phyloP scores from a whole-genome alignment of 1,284 basidiomycete species.

The Kalmanozyma brasiliensis region DNA sequence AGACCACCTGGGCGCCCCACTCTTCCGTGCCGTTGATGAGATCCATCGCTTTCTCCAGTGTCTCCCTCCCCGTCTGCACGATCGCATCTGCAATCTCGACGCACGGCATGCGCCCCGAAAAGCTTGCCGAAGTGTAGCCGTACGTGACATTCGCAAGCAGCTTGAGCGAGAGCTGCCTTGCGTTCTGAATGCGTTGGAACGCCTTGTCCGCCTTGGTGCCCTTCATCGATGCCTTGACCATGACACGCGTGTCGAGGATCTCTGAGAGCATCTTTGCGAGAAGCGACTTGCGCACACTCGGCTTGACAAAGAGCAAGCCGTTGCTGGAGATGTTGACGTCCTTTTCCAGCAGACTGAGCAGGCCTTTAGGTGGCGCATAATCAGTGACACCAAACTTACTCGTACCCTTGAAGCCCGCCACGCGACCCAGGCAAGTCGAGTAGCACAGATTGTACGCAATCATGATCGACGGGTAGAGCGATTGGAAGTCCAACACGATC shows the following conservation, averaged over 20 bases:
- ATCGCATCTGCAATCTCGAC: constrained; percentile 98
- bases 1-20: constrained; percentile 92
- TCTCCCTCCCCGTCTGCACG: constrained; percentile 94
- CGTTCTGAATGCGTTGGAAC: constrained; percentile 61
- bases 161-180: constrained; percentile 61
- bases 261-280: constrained; percentile 92
- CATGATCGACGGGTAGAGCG: constrained; percentile 95
- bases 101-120: constrained; percentile 95
- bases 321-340: constrained; percentile 73
- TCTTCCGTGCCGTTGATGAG: constrained; percentile 75
- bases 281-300: constrained; percentile 82
- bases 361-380: constrained; percentile 77
- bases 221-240: constrained; percentile 97
- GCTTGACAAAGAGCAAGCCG: constrained; percentile 91
- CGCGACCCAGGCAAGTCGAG: constrained; percentile 89
- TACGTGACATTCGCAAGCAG: constrained; percentile 72
- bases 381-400: constrained; percentile 85
- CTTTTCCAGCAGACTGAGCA: constrained; percentile 64
- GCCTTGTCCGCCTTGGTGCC: constrained; percentile 77
- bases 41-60: constrained; percentile 91
- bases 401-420: constrained; percentile 82
- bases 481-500: constrained; percentile 93
- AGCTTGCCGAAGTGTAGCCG: constrained; percentile 92
- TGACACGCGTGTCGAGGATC: constrained; percentile 92
- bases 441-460: constrained; percentile 84